These are phyloP conservation scores for Xylaria telfairii DNA, from an alignment of 495 filamentous ascomycete genomes.

Conservation along the genomic window DNA sequence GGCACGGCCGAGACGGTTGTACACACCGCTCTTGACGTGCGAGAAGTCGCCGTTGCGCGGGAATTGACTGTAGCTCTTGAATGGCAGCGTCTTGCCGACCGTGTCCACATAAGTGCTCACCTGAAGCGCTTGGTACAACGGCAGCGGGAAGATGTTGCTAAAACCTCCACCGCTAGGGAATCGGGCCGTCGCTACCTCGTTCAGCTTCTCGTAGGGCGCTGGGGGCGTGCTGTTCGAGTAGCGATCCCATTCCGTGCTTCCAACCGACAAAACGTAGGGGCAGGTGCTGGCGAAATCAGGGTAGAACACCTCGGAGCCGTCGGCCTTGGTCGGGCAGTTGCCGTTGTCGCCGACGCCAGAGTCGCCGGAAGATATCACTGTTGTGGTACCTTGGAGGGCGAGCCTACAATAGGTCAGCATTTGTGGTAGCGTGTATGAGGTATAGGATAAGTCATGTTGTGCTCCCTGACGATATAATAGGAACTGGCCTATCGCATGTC, in stretches of 20 bases:
- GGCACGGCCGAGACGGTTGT: slow-evolving; percentile 64
- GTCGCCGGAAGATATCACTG: slow-evolving; percentile 65
- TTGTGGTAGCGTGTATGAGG: not conserved
- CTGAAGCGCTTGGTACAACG: slow-evolving; percentile 61
- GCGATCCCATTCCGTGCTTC: slow-evolving; percentile 36
- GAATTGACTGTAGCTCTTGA: slow-evolving; percentile 30
- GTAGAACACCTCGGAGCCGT: slow-evolving; percentile 28
- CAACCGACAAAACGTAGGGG: slow-evolving; percentile 47
- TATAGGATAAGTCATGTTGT: not conserved
- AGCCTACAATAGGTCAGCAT: slow-evolving; percentile 38
- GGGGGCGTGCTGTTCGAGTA: slow-evolving; percentile 25
- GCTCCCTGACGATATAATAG: not conserved
- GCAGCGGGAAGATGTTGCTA: slow-evolving; percentile 68
- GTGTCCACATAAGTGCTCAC: slow-evolving; percentile 61
- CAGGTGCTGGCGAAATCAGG: slow-evolving; percentile 39
- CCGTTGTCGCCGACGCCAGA: slow-evolving; percentile 54
- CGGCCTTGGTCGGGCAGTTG: slow-evolving; percentile 46
- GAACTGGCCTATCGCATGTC: not conserved
- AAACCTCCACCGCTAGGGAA: slow-evolving; percentile 70
- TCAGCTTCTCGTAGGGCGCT: slow-evolving; percentile 34
- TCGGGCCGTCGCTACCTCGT: slow-evolving; percentile 51
- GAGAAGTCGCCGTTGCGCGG: slow-evolving; percentile 38
- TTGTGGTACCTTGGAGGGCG: slow-evolving; percentile 62
- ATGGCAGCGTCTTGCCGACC: slow-evolving; percentile 36
- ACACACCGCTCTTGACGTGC: slow-evolving; percentile 44